Conservation (phyloP, 169 alveolate genomes). For the Eimeria mitis region DNA sequence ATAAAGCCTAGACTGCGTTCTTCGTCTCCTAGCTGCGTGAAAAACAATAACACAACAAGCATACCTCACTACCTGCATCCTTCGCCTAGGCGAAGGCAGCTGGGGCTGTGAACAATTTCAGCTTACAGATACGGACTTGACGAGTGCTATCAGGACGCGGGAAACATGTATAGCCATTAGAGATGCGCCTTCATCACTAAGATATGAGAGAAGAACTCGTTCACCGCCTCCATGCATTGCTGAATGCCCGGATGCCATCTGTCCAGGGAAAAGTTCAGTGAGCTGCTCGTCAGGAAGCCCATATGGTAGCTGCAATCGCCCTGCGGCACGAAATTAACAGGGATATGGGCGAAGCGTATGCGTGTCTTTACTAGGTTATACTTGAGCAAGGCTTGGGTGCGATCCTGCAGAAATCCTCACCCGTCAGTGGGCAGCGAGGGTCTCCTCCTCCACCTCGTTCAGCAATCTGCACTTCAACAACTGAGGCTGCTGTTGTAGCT, state of each 20-base stretch:
- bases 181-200: slow-evolving; percentile 60
- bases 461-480: slow-evolving; percentile 12
- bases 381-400: background rate
- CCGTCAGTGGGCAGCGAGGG: slow-evolving; percentile 63
- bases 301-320: slow-evolving; percentile 42
- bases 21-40: slow-evolving; percentile 6
- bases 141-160: slow-evolving; percentile 56
- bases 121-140: slow-evolving; percentile 12
- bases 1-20: slow-evolving; percentile 50
- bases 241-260: background rate
- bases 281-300: slow-evolving; percentile 74
- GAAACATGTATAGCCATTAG: slow-evolving; percentile 64
- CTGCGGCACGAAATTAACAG: background rate
- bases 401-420: background rate
- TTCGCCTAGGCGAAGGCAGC: background rate
- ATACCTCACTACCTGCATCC: background rate
- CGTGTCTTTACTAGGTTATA: background rate
- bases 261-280: background rate
- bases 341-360: background rate
- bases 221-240: background rate
- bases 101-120: background rate
- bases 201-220: slow-evolving; percentile 5
- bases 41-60: background rate
- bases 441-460: slow-evolving; percentile 35
- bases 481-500: slow-evolving; percentile 43